phyloP scores from a whole-genome alignment of 805 yeast genomes.

The Wickerhamomyces silvicola region DNA sequence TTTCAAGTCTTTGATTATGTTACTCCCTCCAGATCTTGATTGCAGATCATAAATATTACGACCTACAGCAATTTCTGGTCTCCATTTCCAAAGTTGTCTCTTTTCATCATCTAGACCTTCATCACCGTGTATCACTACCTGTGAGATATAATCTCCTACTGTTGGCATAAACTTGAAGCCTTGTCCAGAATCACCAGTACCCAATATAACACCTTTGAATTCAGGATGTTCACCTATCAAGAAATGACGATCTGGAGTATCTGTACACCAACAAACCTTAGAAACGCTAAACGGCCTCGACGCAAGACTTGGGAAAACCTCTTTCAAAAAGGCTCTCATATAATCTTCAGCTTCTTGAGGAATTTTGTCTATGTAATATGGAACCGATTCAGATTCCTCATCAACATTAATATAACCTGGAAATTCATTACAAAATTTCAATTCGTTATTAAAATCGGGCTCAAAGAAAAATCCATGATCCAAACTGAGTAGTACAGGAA shows the following conservation, averaged over 20 bases:
- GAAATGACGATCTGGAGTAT: conserved; percentile 28
- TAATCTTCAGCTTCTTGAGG: conserved; percentile 28
- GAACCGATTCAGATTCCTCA: conserved; percentile 20
- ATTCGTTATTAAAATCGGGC: conserved; percentile 29
- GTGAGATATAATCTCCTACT: conserved; percentile 27
- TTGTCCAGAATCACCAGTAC: conserved; percentile 33
- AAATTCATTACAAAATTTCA: conserved; percentile 35
- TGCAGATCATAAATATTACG: conserved; percentile 22
- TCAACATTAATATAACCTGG: conserved; percentile 30
- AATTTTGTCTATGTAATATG: conserved; percentile 23
- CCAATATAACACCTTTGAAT: conserved; percentile 21
- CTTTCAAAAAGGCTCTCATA: conserved; percentile 27
- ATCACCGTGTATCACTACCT: conserved; percentile 27
- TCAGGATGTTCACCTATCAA: conserved; percentile 26
- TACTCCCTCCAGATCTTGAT: conserved; percentile 25
- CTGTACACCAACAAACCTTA: conserved; percentile 33
- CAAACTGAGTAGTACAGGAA: conserved; percentile 31
- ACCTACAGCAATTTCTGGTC: conserved; percentile 25
- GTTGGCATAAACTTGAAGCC: conserved; percentile 32
- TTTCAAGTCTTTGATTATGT: conserved; percentile 23
- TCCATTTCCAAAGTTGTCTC: conserved; percentile 28
- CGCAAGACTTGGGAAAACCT: conserved; percentile 27
- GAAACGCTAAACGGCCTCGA: conserved; percentile 23
- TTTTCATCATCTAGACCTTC: conserved; percentile 20
- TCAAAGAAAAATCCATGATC: conserved; percentile 38